A percentile compares a stretch with the other conserved stretches of the same genome.
Evolutionary conservation across 1,284 basidiomycete species (phyloP).

Genomic region (Mycosarcoma maydis): DNA sequence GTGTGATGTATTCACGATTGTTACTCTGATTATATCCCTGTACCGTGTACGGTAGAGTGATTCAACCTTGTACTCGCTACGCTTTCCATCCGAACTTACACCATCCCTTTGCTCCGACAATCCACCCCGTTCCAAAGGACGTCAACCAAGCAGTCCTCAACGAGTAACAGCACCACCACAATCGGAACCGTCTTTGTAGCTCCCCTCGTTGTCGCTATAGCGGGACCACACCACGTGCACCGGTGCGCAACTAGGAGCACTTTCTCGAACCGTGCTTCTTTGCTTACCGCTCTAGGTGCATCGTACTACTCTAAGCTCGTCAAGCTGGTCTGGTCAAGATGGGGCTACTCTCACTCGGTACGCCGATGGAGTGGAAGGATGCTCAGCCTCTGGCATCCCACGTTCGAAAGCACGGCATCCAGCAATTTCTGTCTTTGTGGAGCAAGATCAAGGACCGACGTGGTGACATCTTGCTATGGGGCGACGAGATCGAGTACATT

Average conservation of each 20-base stretch:
- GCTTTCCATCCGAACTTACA: too few species aligned
- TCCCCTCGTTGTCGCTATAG: not conserved
- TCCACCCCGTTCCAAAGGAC: too few species aligned
- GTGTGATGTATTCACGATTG: too few species aligned
- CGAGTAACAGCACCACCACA: not conserved
- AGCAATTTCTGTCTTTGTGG: slow-evolving; percentile 94
- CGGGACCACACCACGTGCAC: not conserved
- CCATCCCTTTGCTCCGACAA: too few species aligned
- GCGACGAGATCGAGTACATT: slow-evolving; percentile 99
- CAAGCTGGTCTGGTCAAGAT: slow-evolving; percentile 69
- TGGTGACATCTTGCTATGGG: slow-evolving; percentile 97
- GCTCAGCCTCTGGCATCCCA: slow-evolving; percentile 82
- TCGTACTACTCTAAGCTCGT: not conserved
- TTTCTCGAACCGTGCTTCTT: not conserved
- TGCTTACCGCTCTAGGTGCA: not conserved
- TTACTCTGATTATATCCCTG: too few species aligned
- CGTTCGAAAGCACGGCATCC: slow-evolving; percentile 90
- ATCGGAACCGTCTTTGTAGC: not conserved
- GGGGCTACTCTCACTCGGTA: slow-evolving; percentile 94
- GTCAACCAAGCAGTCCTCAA: not conserved
- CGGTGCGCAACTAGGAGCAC: too few species aligned
- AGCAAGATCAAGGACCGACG: slow-evolving; percentile 86
- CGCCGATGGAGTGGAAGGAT: slow-evolving; percentile 90
- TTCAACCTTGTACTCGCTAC: too few species aligned
- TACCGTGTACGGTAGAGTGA: too few species aligned